phyloP scores from a whole-genome alignment of 192 early-diverging fungal genomes.

The Chytriomyces sp. region DNA sequence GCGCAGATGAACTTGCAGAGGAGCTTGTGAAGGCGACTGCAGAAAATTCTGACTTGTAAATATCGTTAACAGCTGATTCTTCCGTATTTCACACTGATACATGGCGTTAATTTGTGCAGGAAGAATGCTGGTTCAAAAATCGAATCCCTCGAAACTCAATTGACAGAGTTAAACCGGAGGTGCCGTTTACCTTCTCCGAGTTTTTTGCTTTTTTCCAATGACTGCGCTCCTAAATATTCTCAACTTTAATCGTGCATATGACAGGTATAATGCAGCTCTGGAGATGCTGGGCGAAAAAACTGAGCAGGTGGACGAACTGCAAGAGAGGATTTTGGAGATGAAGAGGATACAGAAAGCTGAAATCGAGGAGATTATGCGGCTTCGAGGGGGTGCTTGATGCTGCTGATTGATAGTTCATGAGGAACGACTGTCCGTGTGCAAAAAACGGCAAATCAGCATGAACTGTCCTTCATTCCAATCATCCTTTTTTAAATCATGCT shows the following conservation, averaged over 20 bases:
- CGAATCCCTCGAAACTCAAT: slow-evolving; percentile 55
- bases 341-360: slow-evolving; percentile 66
- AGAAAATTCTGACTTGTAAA: slow-evolving; percentile 69
- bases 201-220: slow-evolving; percentile 21
- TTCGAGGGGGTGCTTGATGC: neutral
- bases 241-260: slow-evolving; percentile 1
- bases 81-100: too few species aligned
- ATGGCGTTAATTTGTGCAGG: neutral
- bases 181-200: slow-evolving; percentile 7
- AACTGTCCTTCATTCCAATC: too few species aligned
- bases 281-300: slow-evolving; percentile 90
- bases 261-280: slow-evolving; percentile 70
- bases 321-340: slow-evolving; percentile 81
- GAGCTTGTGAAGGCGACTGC: slow-evolving; percentile 72
- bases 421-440: too few species aligned
- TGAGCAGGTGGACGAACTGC: slow-evolving; percentile 82
- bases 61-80: neutral
- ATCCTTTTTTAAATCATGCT: too few species aligned
- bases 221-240: neutral
- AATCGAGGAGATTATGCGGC: slow-evolving; percentile 69
- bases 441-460: too few species aligned
- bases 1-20: slow-evolving; percentile 69
- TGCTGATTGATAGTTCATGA: neutral
- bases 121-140: slow-evolving; percentile 30
- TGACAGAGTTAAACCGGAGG: slow-evolving; percentile 60